Conservation (phyloP, 1,284 basidiomycete genomes). For the Sporisorium reilianum region DNA sequence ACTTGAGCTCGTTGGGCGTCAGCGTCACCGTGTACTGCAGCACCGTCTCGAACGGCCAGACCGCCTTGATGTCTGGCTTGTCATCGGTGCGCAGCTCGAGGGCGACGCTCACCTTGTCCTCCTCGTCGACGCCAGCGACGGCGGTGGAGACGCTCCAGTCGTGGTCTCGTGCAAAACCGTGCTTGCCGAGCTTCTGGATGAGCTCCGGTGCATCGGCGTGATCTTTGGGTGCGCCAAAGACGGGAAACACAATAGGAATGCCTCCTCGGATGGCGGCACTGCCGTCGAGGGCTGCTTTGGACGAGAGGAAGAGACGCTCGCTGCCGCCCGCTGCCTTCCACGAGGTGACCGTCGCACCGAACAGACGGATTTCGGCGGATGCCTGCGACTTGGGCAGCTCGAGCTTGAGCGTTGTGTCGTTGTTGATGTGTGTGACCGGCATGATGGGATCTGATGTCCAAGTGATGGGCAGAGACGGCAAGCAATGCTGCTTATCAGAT, state of each 20-base stretch:
- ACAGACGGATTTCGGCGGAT: slow-evolving; percentile 52
- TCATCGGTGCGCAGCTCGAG: slow-evolving; percentile 42
- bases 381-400: slow-evolving; percentile 48
- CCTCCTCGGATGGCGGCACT: slow-evolving; percentile 58
- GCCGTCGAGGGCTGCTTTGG: slow-evolving; percentile 54
- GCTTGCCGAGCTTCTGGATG: slow-evolving; percentile 49
- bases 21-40: slow-evolving; percentile 54
- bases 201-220: slow-evolving; percentile 44
- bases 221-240: slow-evolving; percentile 56
- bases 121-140: slow-evolving; percentile 26
- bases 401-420: slow-evolving; percentile 30
- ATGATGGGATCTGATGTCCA: slow-evolving; percentile 8
- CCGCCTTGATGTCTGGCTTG: slow-evolving; percentile 36
- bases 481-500: not conserved
- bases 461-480: not conserved
- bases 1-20: slow-evolving; percentile 48
- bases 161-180: slow-evolving; percentile 58
- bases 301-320: slow-evolving; percentile 58
- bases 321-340: slow-evolving; percentile 58
- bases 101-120: slow-evolving; percentile 44
- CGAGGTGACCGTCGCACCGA: slow-evolving; percentile 61
- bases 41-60: slow-evolving; percentile 41
- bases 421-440: slow-evolving; percentile 40
- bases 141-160: slow-evolving; percentile 46
- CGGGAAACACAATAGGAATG: slow-evolving; percentile 63